phyloP scores from a whole-genome alignment of 768 basidiomycete species.

The Suillus subalutaceus region DNA sequence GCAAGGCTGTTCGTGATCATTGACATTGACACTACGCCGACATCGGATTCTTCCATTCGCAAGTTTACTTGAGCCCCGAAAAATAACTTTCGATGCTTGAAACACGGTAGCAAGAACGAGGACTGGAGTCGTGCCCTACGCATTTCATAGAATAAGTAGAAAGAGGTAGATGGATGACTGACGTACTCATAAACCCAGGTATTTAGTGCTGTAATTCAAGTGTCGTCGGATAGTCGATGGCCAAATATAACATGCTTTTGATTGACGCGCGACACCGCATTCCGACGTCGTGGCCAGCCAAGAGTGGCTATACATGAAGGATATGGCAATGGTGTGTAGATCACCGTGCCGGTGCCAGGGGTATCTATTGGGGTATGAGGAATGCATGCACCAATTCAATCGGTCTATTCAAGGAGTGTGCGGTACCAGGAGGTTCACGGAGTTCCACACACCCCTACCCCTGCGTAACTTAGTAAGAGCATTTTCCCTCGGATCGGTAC shows the following conservation, averaged over 20 bases:
- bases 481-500: no score
- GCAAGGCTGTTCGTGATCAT: not conserved
- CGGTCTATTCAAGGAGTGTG: no score
- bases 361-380: no score
- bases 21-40: not conserved
- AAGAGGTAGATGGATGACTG: not conserved
- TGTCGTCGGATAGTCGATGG: not conserved
- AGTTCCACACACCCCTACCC: no score
- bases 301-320: no score
- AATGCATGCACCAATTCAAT: no score
- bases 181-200: not conserved
- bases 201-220: not conserved
- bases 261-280: not conserved
- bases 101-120: not conserved
- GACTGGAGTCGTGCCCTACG: not conserved
- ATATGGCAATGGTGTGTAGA: no score
- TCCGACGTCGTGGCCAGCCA: no score
- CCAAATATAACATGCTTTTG: not conserved
- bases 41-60: not conserved
- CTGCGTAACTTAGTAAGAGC: no score
- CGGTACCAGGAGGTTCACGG: no score
- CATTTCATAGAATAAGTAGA: not conserved
- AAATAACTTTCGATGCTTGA: not conserved
- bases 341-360: no score
- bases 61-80: not conserved